Base-by-base conservation (phyloP, 768 basidiomycete genomes). In the Lactarius tabidus region DNA sequence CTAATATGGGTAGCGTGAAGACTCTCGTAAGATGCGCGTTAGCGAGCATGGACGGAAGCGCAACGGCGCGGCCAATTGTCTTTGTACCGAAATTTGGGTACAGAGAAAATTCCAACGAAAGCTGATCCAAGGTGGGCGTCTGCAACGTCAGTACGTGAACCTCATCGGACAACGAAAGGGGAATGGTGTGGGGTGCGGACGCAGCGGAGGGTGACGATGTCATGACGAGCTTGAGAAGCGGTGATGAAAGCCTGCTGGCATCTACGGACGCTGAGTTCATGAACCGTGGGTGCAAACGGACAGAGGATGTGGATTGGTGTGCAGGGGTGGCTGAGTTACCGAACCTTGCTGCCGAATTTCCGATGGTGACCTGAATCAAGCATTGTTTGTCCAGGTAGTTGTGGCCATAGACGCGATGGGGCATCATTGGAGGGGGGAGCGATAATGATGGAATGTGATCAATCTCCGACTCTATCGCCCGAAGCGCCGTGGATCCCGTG, bases 81-180 rank as follows among this genome's bases (percentile, higher is more conserved):
- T 93, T 96, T 18, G 93, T 95, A 18, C 97, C 97, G 77, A 98
- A 98, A 70, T 92, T 96, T 15, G 97, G 97, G 77, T 95, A 98
- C 35, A 98, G 80, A 26, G 96, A 97, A 73, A 98, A 93, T 74
- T 97, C 92, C 71, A 99, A 77, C 1, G 86, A 84, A 60, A 98
- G 82, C 36, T 81, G 80, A 56, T 86, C 84, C 36, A 95, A 77
- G 35, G 83, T 84, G 43, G 89, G 81, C 60, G 91, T 84, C 77
- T 98, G 96, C 79, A 98, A 97, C 17, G 88, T 80, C 72, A 97
- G 93, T 6, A 88, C 84, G 67, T 88, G 85, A 67, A 83, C 79
- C 59, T 82, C 82, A 64, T 89, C 87, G 35, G 81, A 80, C 60
- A 93, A 85, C 6, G 95, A 95, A 15, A 98, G 82, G 28, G 93